Conservation (phyloP, 352 stramenopile genomes). For the Phytophthora hibernalis region DNA sequence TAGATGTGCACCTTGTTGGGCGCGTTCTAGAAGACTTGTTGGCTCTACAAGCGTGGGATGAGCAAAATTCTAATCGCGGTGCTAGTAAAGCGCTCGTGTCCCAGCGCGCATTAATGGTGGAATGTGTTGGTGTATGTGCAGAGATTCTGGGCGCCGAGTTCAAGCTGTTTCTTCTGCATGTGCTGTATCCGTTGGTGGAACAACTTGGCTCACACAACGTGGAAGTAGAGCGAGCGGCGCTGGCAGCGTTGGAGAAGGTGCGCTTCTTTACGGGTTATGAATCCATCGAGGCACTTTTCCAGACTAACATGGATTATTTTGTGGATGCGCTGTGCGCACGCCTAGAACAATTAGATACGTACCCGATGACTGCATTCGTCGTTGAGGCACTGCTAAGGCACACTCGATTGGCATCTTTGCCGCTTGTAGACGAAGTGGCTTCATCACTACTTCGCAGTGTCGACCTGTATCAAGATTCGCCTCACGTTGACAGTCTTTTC, state of each 20-base stretch:
- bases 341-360: conserved; percentile 73
- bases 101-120: conserved; percentile 71
- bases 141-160: conserved; percentile 69
- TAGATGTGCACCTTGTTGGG: conserved; percentile 73
- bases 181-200: conserved; percentile 86
- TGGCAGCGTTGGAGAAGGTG: conserved; percentile 75
- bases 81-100: conserved; percentile 35
- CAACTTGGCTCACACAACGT: conserved; percentile 69
- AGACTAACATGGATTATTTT: conserved; percentile 91
- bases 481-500: conserved; percentile 52
- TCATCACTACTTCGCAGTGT: conserved; percentile 73
- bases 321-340: conserved; percentile 79
- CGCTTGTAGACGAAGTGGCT: conserved; percentile 80
- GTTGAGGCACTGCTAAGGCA: conserved; percentile 77
- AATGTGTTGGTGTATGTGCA: conserved; percentile 77
- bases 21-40: conserved; percentile 83
- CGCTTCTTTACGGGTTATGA: conserved; percentile 64
- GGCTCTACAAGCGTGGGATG: conserved; percentile 50
- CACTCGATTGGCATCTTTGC: conserved; percentile 67
- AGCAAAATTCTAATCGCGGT: conserved; percentile 21
- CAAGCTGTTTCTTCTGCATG: conserved; percentile 67
- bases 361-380: conserved; percentile 78
- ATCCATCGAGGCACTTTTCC: conserved; percentile 70
- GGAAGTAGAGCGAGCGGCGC: conserved; percentile 72
- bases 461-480: conserved; percentile 79